Evolutionary conservation across 768 basidiomycete species (phyloP), one percentile per base, ranked within the genome.

Genomic region (Mycena kentingensis): DNA sequence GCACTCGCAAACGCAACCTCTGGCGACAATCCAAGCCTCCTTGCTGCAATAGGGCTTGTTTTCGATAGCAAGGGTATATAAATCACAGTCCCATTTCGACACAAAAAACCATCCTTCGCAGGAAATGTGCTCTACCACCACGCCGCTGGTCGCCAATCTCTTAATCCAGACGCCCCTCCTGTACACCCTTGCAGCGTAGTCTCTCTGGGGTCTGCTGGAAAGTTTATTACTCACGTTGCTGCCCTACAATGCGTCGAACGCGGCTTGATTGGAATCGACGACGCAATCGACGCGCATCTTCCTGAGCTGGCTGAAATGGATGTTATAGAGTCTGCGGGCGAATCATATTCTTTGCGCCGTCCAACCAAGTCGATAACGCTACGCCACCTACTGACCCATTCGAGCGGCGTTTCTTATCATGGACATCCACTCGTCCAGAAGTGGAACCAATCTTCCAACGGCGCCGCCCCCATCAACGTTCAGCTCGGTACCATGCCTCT

Each of bases 361-460:
- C 43, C 48, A 13, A 22, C 6, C 2, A 18, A 22, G 10, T 35
- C 44, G 24, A 58, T 58, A 34, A 58, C 56, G 3, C 52, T 54
- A n/a, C 56, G 51, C n/a, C 56, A 58, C n/a, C 29, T 58, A 19
- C 52, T 58, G 16, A 54, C 56, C 26, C 56, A 58, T 37, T 45
- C 51, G 8, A 58, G 56, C 29, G 56, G 56, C 16, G 15, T 58
- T 19, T 41, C 41, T 25, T 46, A 37, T 24, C 32, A 32, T 16
- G 50, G 51, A 21, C 39, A 52, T n/a, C 46, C 46, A 15, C 51
- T 57, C 6, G 45, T 57, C 1, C 26, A 57, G 31, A 3, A 24
- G 18, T 57, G 55, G 55, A 24, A 34, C 1, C 35, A 38, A 4
- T 45, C 54, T 11, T 36, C 49, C 19, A 35, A 44, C 4, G 47